These are phyloP conservation scores for Bryoerythrophyllum caledonicum DNA, from an alignment of 225 moss, liverwort and hornwort genomes.

Conservation along the genomic window DNA sequence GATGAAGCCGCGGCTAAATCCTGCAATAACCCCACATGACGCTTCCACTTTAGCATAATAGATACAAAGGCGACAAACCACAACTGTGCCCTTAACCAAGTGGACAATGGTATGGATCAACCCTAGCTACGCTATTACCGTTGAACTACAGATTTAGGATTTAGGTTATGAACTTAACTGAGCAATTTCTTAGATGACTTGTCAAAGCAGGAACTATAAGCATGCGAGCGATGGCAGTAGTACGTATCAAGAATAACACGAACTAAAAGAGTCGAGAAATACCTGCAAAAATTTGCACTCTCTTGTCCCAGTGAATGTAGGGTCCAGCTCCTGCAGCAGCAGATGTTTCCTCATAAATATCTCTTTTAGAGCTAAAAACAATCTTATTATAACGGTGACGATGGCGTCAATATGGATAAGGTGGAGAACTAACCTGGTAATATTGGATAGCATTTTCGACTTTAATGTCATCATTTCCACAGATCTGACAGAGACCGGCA, in stretches of 20 bases:
- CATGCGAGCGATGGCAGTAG: neutral
- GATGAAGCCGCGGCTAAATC: constrained; percentile 61
- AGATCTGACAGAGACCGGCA: constrained; percentile 69
- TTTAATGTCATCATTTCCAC: constrained; percentile 55
- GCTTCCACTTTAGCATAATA: constrained; percentile 25
- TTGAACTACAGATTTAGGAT: neutral
- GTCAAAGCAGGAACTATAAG: neutral
- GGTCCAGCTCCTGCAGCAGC: constrained; percentile 85
- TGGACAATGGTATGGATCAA: neutral
- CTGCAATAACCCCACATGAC: constrained; percentile 37
- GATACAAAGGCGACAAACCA: neutral
- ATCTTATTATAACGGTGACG: neutral
- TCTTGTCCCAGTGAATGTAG: constrained; percentile 84
- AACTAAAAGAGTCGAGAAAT: constrained; percentile 11
- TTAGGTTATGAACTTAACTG: neutral
- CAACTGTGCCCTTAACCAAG: neutral
- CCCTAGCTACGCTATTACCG: neutral
- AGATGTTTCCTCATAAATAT: neutral
- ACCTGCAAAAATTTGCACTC: constrained; percentile 91
- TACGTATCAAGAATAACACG: neutral
- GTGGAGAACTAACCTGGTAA: constrained; percentile 50
- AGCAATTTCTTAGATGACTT: neutral
- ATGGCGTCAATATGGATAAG: neutral
- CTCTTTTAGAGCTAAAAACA: neutral
- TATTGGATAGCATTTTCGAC: constrained; percentile 57